Evolutionary conservation across 345 rosid genomes (phyloP), one percentile per base, ranked within the genome.

Genomic region (Euclidium syriacum): DNA sequence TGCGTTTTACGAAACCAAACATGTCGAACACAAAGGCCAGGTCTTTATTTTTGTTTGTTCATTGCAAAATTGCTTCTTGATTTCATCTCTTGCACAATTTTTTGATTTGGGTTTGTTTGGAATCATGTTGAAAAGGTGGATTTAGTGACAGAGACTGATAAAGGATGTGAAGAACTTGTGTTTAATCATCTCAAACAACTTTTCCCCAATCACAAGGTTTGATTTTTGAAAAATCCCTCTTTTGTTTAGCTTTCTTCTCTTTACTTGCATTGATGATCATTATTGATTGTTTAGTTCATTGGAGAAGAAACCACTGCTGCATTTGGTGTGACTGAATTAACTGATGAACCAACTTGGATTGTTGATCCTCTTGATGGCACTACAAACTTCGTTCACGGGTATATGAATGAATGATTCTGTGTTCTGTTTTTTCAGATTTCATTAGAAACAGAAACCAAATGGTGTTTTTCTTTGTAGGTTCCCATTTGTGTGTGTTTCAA

Each of bases 341-440:
- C 97, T 3, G 90, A 90, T 24, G 99, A 90, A 59, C 96, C 97
- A 3, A 94, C 97, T 23, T 94, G 99, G 99, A 85, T 94, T 26
- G 96, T 94, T 67, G 99, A 94, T 75, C 99, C 99, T 70, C 96
- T 94, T 72, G 99, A 94, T 72, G 99, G 97, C 75, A 94, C 99
- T 10, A 87, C 97, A 11, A 94, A 90, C 65, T 94, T 94, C 63
- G 99, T 94, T 64, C 99, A 94, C 44, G 95, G 96, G 99, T 90
- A 78, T 40, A 47, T 36, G 30, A 10, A 2, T 30, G 11, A 17
- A 78, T 39, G 51, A 9, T 46, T 67, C 18, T 27, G 53, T 49
- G 4, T 10, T 57, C 53, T 5, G 1, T 35, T 27, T 15, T n/a
- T 26, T 30, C 38, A 7, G 5, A 39, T 36, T 38, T 63, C 67